Percentiles rank a stretch among this genome's conserved stretches.
phyloP scores from a whole-genome alignment of 352 stramenopile genomes.

The Globisporangium heterothallicum region DNA sequence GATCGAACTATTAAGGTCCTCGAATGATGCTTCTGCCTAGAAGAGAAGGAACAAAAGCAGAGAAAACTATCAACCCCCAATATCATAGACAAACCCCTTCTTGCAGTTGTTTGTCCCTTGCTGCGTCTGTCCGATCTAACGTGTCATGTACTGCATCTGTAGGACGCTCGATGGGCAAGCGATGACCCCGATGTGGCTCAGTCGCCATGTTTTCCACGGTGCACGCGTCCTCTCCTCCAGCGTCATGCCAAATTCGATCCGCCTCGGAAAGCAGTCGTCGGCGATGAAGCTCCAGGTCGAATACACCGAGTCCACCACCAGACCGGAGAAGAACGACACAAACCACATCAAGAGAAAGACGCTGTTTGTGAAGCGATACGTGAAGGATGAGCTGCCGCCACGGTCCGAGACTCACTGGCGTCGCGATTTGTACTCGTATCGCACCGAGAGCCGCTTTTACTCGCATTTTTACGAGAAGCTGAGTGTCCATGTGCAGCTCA shows the following conservation, averaged over 20 bases:
- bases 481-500: slow-evolving; percentile 27
- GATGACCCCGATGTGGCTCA: slow-evolving; percentile 49
- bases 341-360: slow-evolving; percentile 11
- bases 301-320: slow-evolving; percentile 5
- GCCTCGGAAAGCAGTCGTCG: slow-evolving; percentile 50
- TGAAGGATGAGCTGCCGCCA: slow-evolving; percentile 42
- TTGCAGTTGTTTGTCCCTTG: slow-evolving; percentile 8
- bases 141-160: slow-evolving; percentile 1
- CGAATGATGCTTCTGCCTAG: slow-evolving; percentile 8
- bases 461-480: slow-evolving; percentile 32
- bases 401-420: slow-evolving; percentile 40
- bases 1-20: slow-evolving; percentile 53
- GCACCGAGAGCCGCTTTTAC: slow-evolving; percentile 55
- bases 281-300: slow-evolving; percentile 35
- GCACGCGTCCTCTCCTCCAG: slow-evolving; percentile 10
- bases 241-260: slow-evolving; percentile 30
- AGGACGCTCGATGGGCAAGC: slow-evolving; percentile 38
- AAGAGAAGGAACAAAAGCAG: slow-evolving; percentile 1
- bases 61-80: neutral
- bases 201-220: slow-evolving; percentile 20
- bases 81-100: neutral
- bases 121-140: slow-evolving; percentile 11
- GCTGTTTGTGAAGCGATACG: slow-evolving; percentile 66
- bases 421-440: slow-evolving; percentile 58
- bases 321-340: no score